These are phyloP conservation scores for Grosmannia huntii DNA, from an alignment of 2,329 filamentous ascomycete genomes.

Conservation along the genomic window DNA sequence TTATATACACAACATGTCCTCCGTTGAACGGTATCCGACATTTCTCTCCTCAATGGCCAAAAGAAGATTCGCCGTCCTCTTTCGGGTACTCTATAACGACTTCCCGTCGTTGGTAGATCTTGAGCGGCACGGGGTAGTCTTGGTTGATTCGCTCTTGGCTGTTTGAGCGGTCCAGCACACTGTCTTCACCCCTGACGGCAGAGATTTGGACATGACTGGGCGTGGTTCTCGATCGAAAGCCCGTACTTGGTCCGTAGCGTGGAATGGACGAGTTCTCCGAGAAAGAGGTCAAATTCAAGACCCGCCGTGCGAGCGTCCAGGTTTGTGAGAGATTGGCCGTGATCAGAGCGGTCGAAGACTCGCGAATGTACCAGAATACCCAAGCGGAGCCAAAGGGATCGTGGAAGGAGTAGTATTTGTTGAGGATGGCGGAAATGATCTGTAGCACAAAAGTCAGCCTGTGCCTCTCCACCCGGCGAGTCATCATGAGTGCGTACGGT, in stretches of 20 bases:
- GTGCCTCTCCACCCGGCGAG: background rate
- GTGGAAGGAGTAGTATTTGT: slow-evolving; percentile 29
- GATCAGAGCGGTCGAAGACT: slow-evolving; percentile 32
- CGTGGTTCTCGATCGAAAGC: slow-evolving; percentile 13
- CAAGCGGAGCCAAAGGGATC: slow-evolving; percentile 25
- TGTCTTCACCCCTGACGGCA: slow-evolving; percentile 11
- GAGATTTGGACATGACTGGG: background rate
- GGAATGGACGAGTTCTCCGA: slow-evolving; percentile 18
- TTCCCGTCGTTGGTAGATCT: slow-evolving; percentile 13
- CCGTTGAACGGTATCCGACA: background rate
- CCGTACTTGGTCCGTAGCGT: slow-evolving; percentile 12
- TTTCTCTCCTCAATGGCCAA: background rate
- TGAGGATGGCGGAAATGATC: slow-evolving; percentile 38
- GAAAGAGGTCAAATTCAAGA: slow-evolving; percentile 24
- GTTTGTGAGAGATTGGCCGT: slow-evolving; percentile 29
- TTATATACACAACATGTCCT: background rate
- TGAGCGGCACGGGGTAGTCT: slow-evolving; percentile 14
- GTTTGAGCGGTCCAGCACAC: slow-evolving; percentile 14
- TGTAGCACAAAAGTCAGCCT: slow-evolving; percentile 10
- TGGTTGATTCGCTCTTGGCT: slow-evolving; percentile 26
- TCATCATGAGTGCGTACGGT: slow-evolving; percentile 22
- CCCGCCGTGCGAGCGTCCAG: slow-evolving; percentile 27
- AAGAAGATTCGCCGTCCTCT: background rate
- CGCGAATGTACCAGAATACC: slow-evolving; percentile 33
- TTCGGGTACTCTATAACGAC: slow-evolving; percentile 3